Evolutionary conservation across 495 filamentous ascomycete species (phyloP).

Genomic region (Parathielavia appendiculata): DNA sequence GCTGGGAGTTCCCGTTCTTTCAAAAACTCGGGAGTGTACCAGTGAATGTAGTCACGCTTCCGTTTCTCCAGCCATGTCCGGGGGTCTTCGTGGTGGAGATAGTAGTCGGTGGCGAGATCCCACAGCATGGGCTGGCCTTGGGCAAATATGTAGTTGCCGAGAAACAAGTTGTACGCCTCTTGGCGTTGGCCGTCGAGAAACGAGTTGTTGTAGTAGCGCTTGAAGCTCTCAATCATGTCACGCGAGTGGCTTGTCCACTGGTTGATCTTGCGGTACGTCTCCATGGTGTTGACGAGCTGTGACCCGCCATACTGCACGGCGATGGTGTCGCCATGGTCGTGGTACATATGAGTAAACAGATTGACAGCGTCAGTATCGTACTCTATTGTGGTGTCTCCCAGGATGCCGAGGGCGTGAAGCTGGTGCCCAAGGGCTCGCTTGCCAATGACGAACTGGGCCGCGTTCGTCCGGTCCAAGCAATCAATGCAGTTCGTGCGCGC

Average conservation of each 20-base stretch:
- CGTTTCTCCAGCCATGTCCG: conserved; percentile 60
- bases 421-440: conserved; percentile 90
- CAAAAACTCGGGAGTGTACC: conserved; percentile 79
- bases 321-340: conserved; percentile 95
- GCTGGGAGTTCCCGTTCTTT: conserved; percentile 52
- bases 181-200: conserved; percentile 95
- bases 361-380: conserved; percentile 96
- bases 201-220: conserved; percentile 98
- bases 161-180: conserved; percentile 96
- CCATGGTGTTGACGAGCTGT: conserved; percentile 97
- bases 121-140: conserved; percentile 95
- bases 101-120: conserved; percentile 94
- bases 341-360: conserved; percentile 94
- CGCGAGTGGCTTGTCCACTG: conserved; percentile 96
- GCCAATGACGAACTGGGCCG: conserved; percentile 96
- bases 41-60: conserved; percentile 66
- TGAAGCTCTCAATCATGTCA: conserved; percentile 99
- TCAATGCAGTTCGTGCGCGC: conserved; percentile 97
- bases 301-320: conserved; percentile 97
- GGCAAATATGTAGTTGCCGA: conserved; percentile 90
- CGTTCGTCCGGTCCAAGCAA: conserved; percentile 93
- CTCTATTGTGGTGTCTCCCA: conserved; percentile 69
- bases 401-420: conserved; percentile 85
- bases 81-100: conserved; percentile 86
- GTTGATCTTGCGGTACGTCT: conserved; percentile 96